Evolutionary conservation across 805 yeast genomes (phyloP).

Genomic region (Clavispora santaluciae): DNA sequence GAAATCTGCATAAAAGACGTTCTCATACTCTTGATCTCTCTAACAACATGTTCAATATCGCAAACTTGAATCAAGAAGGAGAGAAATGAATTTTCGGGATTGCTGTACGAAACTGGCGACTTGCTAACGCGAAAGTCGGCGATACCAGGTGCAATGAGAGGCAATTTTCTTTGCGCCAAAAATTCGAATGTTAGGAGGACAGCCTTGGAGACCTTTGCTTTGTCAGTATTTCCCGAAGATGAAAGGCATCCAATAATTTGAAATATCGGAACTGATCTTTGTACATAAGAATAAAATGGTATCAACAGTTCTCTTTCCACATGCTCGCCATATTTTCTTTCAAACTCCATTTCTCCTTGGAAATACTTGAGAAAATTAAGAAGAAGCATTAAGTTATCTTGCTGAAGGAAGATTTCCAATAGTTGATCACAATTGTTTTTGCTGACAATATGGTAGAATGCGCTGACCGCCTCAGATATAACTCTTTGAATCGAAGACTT

Average conservation of each 20-base stretch:
- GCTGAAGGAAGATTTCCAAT: slow-evolving; percentile 22
- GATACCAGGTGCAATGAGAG: slow-evolving; percentile 24
- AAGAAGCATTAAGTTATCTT: slow-evolving; percentile 37
- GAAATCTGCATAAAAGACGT: slow-evolving; percentile 39
- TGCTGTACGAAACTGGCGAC: slow-evolving; percentile 50
- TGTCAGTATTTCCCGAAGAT: slow-evolving; percentile 19
- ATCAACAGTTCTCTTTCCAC: slow-evolving; percentile 50
- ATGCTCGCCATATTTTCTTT: slow-evolving; percentile 63
- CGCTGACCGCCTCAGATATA: slow-evolving; percentile 22
- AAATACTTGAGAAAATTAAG: slow-evolving; percentile 47
- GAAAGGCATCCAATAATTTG: not conserved
- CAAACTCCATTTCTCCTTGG: slow-evolving; percentile 54
- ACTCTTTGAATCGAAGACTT: slow-evolving; percentile 26
- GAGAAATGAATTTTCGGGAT: slow-evolving; percentile 56
- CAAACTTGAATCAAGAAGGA: slow-evolving; percentile 39
- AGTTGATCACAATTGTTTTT: slow-evolving; percentile 16
- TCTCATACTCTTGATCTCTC: slow-evolving; percentile 7
- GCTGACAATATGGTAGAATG: slow-evolving; percentile 18
- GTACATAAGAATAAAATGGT: slow-evolving; percentile 47
- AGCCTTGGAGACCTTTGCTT: slow-evolving; percentile 23
- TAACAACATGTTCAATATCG: slow-evolving; percentile 19
- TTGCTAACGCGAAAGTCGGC: slow-evolving; percentile 41
- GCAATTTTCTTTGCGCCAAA: slow-evolving; percentile 23
- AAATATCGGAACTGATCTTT: slow-evolving; percentile 41
- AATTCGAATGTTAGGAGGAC: slow-evolving; percentile 25